Conservation (phyloP, 345 rosid genomes). For the Acer campestre region DNA sequence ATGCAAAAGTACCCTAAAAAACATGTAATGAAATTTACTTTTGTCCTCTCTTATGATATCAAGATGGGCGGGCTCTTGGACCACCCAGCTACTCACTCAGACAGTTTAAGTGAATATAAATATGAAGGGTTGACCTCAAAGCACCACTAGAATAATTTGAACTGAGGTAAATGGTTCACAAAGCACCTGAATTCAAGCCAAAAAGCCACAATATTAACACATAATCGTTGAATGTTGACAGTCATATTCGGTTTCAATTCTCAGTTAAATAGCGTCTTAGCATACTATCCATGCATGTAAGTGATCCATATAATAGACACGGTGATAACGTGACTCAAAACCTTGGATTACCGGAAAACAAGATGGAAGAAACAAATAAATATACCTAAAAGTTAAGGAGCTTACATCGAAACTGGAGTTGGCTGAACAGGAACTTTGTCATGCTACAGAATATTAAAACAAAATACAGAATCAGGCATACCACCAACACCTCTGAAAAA, state of each 20-base stretch:
- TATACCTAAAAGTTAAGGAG: constrained; percentile 27
- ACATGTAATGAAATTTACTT: too few species aligned
- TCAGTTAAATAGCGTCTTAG: not conserved
- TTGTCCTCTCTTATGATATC: not conserved
- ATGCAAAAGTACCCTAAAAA: not conserved
- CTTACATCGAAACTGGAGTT: constrained; percentile 88
- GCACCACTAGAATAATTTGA: not conserved
- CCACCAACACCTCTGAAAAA: not conserved
- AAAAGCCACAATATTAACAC: not conserved
- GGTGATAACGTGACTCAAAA: not conserved
- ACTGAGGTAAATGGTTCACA: not conserved
- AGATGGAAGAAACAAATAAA: not conserved
- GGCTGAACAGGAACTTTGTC: constrained; percentile 67
- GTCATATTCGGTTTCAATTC: not conserved
- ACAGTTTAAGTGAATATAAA: not conserved
- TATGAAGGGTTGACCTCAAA: not conserved
- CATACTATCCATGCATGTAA: not conserved
- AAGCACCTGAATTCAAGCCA: too few species aligned
- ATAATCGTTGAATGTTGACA: not conserved
- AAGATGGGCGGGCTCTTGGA: not conserved
- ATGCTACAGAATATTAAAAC: constrained; percentile 56
- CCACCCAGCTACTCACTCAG: too few species aligned
- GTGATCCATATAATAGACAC: not conserved
- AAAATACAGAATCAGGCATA: constrained; percentile 16
- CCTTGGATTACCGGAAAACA: not conserved